Conservation (phyloP, 129 eudicot species). For the Gnaphalium uliginosum region DNA sequence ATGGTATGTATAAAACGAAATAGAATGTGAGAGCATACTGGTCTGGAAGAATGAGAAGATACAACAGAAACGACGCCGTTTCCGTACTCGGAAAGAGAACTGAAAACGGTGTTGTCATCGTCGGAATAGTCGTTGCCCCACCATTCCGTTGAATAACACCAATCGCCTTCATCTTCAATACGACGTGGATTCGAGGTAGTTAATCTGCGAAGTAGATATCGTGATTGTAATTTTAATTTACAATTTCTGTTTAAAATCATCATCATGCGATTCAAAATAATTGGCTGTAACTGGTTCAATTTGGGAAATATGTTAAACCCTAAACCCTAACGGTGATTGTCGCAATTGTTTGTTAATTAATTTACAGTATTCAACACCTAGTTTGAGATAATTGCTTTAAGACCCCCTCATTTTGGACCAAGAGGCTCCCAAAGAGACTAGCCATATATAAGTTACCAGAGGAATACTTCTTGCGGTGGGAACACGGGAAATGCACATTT, state of each 20-base stretch:
- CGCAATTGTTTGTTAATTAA: too few relatives aligned
- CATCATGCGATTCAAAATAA: neutral
- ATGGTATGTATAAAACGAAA: conserved; percentile 7
- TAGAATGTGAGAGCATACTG: conserved; percentile 42
- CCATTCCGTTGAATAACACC: conserved; percentile 91
- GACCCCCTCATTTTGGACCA: too few relatives aligned
- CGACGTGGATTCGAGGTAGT: conserved; percentile 41
- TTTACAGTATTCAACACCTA: neutral
- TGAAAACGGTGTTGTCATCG: conserved; percentile 55
- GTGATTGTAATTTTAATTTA: conserved; percentile 23
- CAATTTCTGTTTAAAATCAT: conserved; percentile 26
- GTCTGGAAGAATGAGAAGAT: conserved; percentile 83
- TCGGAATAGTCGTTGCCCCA: conserved; percentile 44
- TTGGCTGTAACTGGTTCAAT: neutral
- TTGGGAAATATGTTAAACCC: conserved; percentile 27
- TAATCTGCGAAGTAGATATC: conserved; percentile 25
- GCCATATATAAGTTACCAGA: too few relatives aligned
- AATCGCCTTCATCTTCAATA: conserved; percentile 78
- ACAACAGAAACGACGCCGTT: conserved; percentile 85
- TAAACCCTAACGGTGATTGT: conserved; percentile 10
- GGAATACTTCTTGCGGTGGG: too few relatives aligned
- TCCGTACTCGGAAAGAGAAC: conserved; percentile 60
- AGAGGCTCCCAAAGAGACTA: too few relatives aligned
- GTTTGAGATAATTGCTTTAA: too few relatives aligned
- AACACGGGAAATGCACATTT: too few relatives aligned